phyloP scores from a whole-genome alignment of 768 basidiomycete species.

The Psilocybe azurescens region DNA sequence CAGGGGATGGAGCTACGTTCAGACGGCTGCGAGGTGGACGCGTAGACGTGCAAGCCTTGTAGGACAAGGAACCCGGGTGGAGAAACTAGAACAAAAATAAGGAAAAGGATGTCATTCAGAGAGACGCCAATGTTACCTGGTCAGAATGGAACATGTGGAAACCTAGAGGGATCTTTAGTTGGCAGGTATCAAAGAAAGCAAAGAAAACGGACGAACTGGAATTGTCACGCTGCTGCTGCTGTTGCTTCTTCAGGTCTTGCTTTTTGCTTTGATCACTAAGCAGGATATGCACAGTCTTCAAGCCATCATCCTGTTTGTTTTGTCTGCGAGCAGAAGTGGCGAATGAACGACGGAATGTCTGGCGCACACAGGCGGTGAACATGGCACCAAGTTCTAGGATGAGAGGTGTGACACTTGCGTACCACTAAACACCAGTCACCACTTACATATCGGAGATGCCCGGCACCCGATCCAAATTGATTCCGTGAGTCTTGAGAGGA shows the following conservation, averaged over 20 bases:
- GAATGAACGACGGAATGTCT: constrained; percentile 10
- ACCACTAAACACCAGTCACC: neutral
- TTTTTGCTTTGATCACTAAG: neutral
- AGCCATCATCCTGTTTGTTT: neutral
- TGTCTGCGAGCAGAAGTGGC: neutral
- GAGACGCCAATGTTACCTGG: constrained; percentile 1
- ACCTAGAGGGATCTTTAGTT: neutral
- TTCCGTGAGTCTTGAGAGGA: constrained; percentile 20
- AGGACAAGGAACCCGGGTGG: constrained; percentile 28
- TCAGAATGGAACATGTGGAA: constrained; percentile 13
- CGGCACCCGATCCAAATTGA: constrained; percentile 21
- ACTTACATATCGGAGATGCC: constrained; percentile 16
- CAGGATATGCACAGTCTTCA: neutral
- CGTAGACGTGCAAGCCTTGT: constrained; percentile 27
- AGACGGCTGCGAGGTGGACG: constrained; percentile 31
- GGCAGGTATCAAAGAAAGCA: neutral
- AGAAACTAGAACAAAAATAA: constrained; percentile 1
- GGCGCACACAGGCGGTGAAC: constrained; percentile 6
- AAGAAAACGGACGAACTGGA: constrained; percentile 6
- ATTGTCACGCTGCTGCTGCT: neutral
- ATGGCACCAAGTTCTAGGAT: neutral
- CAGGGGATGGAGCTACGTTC: constrained; percentile 59
- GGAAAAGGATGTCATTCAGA: neutral
- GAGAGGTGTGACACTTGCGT: neutral
- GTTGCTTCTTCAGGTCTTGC: neutral